Base-by-base conservation (phyloP, 305 asterid species). In the Nicotiana rustica region DNA sequence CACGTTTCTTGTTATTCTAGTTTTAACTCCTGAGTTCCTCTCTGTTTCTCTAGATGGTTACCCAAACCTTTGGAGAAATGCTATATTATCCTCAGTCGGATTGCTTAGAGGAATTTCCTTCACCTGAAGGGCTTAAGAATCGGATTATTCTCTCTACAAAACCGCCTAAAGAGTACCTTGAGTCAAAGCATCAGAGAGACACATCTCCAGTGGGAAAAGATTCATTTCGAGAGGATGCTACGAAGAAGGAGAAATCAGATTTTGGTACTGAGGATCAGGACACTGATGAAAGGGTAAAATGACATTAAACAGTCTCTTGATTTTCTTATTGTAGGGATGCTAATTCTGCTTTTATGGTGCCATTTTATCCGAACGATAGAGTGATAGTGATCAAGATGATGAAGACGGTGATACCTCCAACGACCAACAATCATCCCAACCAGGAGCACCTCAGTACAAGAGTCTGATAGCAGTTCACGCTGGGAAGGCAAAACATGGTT, bases 391-490 rank as follows among this genome's bases (percentile, higher is more conserved):
- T 79, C 86, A 71, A 62, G 92, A 90, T 18, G 89, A 86, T n/a
- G 89, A 91, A 80, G 88, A 86, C 41, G 83, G 81, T 61, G 89
- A 88, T 33, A 67, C 77, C n/a, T 44, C 78, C 79, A 49, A 56
- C 2, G 78, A 78, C 25, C 89, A 83, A 61, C 93, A 91, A 83
- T 83, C 94, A 31, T 86, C 90, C 64, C 89, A 81, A 79, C 77
- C 65, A 17, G 87, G 86, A 14, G 95, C 98, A 35, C 97, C 95
- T 2, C 90, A 93, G 82, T 96, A 96, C 76, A 95, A 93, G 82
- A 95, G 91, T 56, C 88, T 96, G 60, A 96, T 96, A 15, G 98
- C 97, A 67, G 93, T 96, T 85, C 98, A 95, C 82, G 99, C 98
- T 31, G 93, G 96, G 71, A 93, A 93, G 88, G 91, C 97, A 64